phyloP scores from a whole-genome alignment of 1,284 basidiomycete species.

The Apiotrichum gracile region DNA sequence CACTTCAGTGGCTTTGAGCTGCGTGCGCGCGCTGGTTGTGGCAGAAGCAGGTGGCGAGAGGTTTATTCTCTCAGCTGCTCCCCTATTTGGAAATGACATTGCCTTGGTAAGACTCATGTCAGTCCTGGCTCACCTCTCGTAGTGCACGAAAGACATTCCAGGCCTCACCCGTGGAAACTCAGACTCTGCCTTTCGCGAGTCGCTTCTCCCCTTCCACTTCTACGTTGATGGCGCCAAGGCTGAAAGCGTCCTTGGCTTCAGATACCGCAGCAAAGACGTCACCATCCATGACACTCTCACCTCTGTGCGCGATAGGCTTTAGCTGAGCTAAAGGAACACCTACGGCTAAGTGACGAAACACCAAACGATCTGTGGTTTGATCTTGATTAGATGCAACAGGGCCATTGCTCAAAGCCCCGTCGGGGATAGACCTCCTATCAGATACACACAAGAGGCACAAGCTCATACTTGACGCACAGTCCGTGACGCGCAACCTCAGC shows the following conservation, averaged over 20 bases:
- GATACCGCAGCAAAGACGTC: slow-evolving; percentile 2
- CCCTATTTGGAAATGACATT: slow-evolving; percentile 31
- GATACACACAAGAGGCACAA: no score
- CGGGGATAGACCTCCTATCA: no score
- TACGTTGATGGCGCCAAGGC: background rate
- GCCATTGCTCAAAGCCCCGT: no score
- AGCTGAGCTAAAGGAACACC: no score
- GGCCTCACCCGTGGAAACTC: background rate
- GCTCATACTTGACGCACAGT: no score
- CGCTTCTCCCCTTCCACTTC: background rate
- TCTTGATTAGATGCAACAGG: no score
- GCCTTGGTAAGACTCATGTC: slow-evolving; percentile 5
- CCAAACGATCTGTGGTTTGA: no score
- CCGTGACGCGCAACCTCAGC: no score
- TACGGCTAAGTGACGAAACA: no score
- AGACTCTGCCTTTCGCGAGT: background rate
- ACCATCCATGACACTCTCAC: background rate
- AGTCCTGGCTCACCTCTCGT: background rate
- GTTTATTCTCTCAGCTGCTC: slow-evolving; percentile 51
- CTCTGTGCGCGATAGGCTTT: background rate
- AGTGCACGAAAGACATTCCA: background rate
- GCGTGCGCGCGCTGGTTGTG: slow-evolving; percentile 53
- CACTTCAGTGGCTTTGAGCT: slow-evolving; percentile 51
- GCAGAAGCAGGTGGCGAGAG: slow-evolving; percentile 57
- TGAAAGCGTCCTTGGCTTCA: background rate